Evolutionary conservation across 1,284 basidiomycete genomes (phyloP), one percentile per base, ranked within the genome.

Genomic region (Sporisorium graminicola): DNA sequence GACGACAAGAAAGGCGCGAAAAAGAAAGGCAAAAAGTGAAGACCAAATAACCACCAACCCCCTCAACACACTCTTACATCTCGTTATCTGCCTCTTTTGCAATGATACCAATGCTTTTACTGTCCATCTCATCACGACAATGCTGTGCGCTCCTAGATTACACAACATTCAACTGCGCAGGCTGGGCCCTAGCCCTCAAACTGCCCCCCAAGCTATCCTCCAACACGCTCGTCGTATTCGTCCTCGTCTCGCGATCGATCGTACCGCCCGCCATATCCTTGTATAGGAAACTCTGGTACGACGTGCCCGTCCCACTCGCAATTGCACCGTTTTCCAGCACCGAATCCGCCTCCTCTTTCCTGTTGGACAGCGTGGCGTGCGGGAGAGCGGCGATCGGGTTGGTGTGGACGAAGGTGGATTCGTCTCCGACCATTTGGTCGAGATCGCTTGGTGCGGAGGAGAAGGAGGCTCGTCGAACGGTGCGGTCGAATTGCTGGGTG

Each of bases 21-120:
- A 40, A 78, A 78, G 70, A 72, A 77, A 47, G 74, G 69, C 56
- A 78, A 78, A 31, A 80, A 80, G 73, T 68, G 14, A 55, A 20
- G 8, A 18, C 18, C 2, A 4, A 18, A 4, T 8, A 20, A 18
- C 10, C 18, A 8, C 22, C 29, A 1, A 29, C 0, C 54, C 29
- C 40, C 22, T 18, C 3, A 42, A 18, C 37, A 35, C 49, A 10
- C 27, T 10, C 27, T 18, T n/a, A 20, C 43, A 26, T 14, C 26
- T 33, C 31, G 37, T 16, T 13, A 24, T 47, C 31, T 49, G 10
- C 31, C 35, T 27, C 42, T 31, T 18, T 40, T 46, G 61, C 58
- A 58, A 65, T 65, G 62, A 71, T 65, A 65, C 62, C 57, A 70
- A 49, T 31, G 40, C 18, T 43, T 43, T 43, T 14, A n/a, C 7